Percentiles rank a stretch among this genome's conserved stretches.
phyloP scores from a whole-genome alignment of 257 asterid species.

The Solanum bukasovii region DNA sequence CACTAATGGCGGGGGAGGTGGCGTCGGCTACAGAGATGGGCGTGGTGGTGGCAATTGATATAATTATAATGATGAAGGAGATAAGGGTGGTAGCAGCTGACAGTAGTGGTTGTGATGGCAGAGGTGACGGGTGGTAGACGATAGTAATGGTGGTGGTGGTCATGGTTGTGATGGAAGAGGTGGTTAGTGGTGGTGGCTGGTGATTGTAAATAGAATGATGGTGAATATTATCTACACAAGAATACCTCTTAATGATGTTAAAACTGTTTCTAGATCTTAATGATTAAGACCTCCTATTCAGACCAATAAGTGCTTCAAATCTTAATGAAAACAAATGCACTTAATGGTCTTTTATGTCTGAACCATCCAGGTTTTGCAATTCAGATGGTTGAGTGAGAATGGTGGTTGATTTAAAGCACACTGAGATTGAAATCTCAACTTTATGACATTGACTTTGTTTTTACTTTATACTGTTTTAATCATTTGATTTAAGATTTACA shows the following conservation, averaged over 20 bases:
- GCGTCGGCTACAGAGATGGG: not conserved
- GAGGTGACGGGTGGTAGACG: not conserved
- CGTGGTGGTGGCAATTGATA: not conserved
- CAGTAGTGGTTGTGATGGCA: not conserved
- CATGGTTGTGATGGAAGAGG: not conserved
- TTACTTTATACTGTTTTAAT: not conserved
- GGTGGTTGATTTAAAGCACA: not conserved
- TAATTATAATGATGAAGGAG: too few species aligned
- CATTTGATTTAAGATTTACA: not conserved
- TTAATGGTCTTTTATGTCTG: too few species aligned
- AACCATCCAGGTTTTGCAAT: not conserved
- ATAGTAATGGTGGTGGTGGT: not conserved
- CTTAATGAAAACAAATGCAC: not conserved
- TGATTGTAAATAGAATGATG: not conserved
- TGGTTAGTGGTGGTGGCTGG: not conserved
- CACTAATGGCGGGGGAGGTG: not conserved
- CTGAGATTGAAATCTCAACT: not conserved
- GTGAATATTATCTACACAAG: not conserved
- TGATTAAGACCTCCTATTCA: not conserved
- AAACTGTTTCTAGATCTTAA: not conserved
- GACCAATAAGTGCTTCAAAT: not conserved
- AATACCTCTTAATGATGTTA: not conserved
- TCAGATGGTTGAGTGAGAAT: not conserved
- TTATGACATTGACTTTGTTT: not conserved
- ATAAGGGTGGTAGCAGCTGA: not conserved